Base-by-base conservation (phyloP, 2,329 filamentous ascomycete genomes). In the Whalleya microplaca region DNA sequence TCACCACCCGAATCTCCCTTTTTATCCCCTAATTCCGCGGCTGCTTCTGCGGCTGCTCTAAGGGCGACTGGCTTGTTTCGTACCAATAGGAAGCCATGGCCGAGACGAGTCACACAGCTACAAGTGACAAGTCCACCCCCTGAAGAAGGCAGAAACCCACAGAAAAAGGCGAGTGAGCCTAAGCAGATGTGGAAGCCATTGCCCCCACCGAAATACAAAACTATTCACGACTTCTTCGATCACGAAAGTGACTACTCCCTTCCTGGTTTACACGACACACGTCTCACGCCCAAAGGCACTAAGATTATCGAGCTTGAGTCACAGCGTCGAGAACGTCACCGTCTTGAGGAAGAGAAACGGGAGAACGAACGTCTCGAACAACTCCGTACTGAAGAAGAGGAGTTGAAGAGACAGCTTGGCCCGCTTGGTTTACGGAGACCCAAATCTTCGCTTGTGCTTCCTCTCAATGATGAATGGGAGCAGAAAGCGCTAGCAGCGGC, bases 371-470 rank as follows among this genome's bases (percentile, higher is more conserved):
- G 48, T 6, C 50, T 32, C 18, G 52, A 54, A 21, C 41, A 14
- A 1, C 40, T 54, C 27, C 55, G 47, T 29, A 14, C 37, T 41
- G 20, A 53, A 46, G 50, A 58, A 55, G 59, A 52, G 54, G 55
- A 41, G 29, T 16, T 50, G 7, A 56, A 55, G 20, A 51, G 51
- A 19, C 10, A 27, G 5, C 55, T 70, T n/a, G 21, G 40, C 8
- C 46, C 45, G 21, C 62, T 66, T 23, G 67, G 66, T 14, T 47
- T 71, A 19, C 66, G 68, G 29, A 63, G 48, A 48, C 48, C 64
- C 6, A 67, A 55, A 7, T 43, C 51, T 8, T 16, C 49, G 10
- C 53, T 69, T 2, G 66, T 71, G 21, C 51, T 45, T 8, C 48
- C 61, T 12, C 59, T 59, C 27, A 59, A n/a, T 42, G 21, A 20